These are phyloP conservation scores for Cystobasidium pallidum DNA, from an alignment of 1,284 basidiomycete species.

Conservation along the genomic window DNA sequence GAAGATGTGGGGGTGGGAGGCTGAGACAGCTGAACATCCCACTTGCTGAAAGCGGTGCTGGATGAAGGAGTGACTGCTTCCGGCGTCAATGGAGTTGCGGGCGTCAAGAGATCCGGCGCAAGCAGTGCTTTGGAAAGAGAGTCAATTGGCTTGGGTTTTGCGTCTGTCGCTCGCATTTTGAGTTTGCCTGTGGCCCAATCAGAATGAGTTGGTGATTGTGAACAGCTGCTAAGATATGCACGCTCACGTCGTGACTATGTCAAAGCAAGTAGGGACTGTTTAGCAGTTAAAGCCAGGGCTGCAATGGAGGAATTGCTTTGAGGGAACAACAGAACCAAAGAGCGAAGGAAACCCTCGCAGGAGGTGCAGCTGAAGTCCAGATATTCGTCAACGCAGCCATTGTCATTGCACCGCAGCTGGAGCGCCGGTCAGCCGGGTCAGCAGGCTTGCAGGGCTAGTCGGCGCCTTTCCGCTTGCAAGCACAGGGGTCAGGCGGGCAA, in stretches of 20 bases:
- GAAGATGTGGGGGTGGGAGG: conserved; percentile 36
- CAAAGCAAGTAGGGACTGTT: background rate
- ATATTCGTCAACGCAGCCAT: background rate
- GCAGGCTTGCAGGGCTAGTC: background rate
- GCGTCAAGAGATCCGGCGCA: conserved; percentile 25
- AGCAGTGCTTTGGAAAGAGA: conserved; percentile 21
- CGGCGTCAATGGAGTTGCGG: conserved; percentile 30
- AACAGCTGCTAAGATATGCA: background rate
- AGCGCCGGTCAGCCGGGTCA: conserved; percentile 23
- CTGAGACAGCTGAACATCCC: conserved; percentile 31
- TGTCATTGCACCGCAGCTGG: background rate
- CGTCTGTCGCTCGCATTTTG: conserved; percentile 16
- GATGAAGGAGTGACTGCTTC: conserved; percentile 25
- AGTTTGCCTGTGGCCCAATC: no score
- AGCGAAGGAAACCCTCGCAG: background rate
- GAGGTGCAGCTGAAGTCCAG: background rate
- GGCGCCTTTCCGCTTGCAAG: background rate
- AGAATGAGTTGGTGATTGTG: background rate
- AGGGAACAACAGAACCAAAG: background rate
- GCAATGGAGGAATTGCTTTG: background rate
- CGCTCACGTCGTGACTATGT: background rate
- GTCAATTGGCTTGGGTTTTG: conserved; percentile 30
- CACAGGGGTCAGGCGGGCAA: background rate
- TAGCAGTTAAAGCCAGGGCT: background rate
- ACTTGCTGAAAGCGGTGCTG: conserved; percentile 16